Percentiles rank a stretch among this genome's conserved stretches.
phyloP scores from a whole-genome alignment of 345 rosid species.

The Garcia nutans region DNA sequence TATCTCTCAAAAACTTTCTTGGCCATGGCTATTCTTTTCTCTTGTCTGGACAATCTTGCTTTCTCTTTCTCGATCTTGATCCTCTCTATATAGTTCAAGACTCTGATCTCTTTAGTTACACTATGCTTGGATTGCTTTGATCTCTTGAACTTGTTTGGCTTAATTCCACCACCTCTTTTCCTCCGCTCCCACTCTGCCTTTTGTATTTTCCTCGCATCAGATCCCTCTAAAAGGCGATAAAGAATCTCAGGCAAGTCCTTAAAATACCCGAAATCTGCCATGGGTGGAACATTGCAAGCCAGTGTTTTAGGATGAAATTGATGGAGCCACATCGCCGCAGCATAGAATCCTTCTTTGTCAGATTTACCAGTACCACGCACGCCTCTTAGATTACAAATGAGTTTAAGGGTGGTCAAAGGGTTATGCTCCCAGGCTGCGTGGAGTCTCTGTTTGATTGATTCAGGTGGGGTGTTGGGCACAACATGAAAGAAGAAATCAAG shows the following conservation, averaged over 20 bases:
- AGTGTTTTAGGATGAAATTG: constrained; percentile 50
- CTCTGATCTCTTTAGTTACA: constrained; percentile 13
- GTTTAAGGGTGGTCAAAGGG: constrained; percentile 54
- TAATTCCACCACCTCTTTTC: constrained; percentile 3
- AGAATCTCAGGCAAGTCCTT: constrained; percentile 70
- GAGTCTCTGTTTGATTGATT: constrained; percentile 21
- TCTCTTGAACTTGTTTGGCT: neutral
- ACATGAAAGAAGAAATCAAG: constrained; percentile 64
- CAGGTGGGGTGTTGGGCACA: constrained; percentile 46
- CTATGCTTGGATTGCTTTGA: neutral
- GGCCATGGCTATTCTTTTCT: constrained; percentile 41
- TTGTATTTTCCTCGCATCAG: constrained; percentile 41
- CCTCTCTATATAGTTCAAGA: constrained; percentile 22
- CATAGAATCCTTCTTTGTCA: constrained; percentile 60
- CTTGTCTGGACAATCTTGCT: constrained; percentile 42
- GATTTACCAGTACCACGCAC: constrained; percentile 64
- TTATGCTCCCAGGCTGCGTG: constrained; percentile 43
- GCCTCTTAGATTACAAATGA: constrained; percentile 59
- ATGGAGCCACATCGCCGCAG: constrained; percentile 62
- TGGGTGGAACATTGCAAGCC: constrained; percentile 45
- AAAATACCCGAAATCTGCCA: constrained; percentile 51
- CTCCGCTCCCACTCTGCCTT: constrained; percentile 40
- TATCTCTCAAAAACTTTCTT: constrained; percentile 39
- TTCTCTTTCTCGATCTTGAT: constrained; percentile 32
- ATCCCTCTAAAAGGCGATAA: too few species aligned